phyloP scores from a whole-genome alignment of 2,329 filamentous ascomycete species.

The Sarocladiaceae sp. region DNA sequence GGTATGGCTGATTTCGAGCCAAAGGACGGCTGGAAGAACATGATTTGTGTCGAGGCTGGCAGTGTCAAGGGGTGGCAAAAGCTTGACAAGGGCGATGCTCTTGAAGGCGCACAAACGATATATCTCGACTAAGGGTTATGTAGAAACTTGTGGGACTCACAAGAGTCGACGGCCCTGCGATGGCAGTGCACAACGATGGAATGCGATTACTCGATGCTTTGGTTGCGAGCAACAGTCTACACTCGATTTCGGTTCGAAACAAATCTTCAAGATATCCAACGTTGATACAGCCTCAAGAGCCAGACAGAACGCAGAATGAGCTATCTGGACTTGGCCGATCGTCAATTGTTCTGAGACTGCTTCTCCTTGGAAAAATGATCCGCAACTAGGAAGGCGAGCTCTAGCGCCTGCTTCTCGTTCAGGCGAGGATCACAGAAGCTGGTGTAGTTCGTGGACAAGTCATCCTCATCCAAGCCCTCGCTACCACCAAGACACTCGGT shows the following conservation, averaged over 20 bases:
- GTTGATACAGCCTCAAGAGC: no score
- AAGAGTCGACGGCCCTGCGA: no score
- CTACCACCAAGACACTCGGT: conserved; percentile 94
- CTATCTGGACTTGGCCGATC: not conserved
- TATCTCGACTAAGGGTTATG: conserved; percentile 23
- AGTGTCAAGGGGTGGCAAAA: conserved; percentile 75
- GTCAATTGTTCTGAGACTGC: conserved; percentile 11
- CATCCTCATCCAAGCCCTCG: conserved; percentile 79
- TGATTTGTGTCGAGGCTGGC: conserved; percentile 92
- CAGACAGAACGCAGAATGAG: not conserved
- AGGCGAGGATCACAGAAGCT: conserved; percentile 92
- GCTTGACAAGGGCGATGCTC: conserved; percentile 70
- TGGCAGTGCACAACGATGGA: no score
- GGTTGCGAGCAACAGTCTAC: no score
- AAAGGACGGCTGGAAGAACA: conserved; percentile 83
- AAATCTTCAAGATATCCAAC: no score
- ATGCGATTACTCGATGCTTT: no score
- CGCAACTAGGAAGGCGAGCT: conserved; percentile 88
- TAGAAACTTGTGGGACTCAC: no score
- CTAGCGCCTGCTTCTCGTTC: conserved; percentile 96
- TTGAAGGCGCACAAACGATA: conserved; percentile 56
- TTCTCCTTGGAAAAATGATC: conserved; percentile 57
- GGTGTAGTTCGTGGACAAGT: conserved; percentile 85
- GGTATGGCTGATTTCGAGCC: conserved; percentile 82
- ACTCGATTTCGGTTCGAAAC: no score